Base-by-base conservation (phyloP, 1,284 basidiomycete genomes). In the Sanguinoderma infundibulare region DNA sequence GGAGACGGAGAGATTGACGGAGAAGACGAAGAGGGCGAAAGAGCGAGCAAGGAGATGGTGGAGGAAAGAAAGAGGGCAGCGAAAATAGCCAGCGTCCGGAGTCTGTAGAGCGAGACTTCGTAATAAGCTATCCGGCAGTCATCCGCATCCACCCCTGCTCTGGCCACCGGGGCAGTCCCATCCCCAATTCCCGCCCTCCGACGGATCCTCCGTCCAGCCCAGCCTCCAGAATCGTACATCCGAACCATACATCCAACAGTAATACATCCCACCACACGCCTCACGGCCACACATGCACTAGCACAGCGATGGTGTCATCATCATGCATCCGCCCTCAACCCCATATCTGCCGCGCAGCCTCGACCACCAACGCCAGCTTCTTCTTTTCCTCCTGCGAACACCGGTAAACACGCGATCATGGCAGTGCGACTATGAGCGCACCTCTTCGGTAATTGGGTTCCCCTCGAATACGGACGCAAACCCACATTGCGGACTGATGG, bases 401-500 rank as follows among this genome's bases (percentile, higher is more conserved):
- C 40, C 22, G 22, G 42, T 59, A 35, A 62, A 24, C 15, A 24
- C 17, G 12, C 35, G 15, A 53, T 39, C 22, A 38, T 24, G 50
- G 30, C 32, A 46, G 10, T 30, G 32, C 35, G 22, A 30, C 24
- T 39, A 32, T 42, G 38, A 72, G 72, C 72, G 14, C 44, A 87
- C 84, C 74, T 86, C 80, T 69, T 84, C 81, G 8, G 81, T 84
- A 52, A 89, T 74, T 5, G 82, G 81, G 67, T 89, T 90, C 0
- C 88, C 89, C 64, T 89, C 83, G 69, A 84, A 85, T 24, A 87
- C 84, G 1, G 84, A 86, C 14, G 87, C 86, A 70, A 92, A 92
- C 5, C 90, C 91, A 64, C 90, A 92, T 72, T 92, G 90, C 2
- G 89, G 84, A 54, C 86, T 87, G 67, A 92, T 83, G 55, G 81